Evolutionary conservation across 495 filamentous ascomycete genomes (phyloP), one percentile per base, ranked within the genome.

Genomic region (Usnea hakonensis): DNA sequence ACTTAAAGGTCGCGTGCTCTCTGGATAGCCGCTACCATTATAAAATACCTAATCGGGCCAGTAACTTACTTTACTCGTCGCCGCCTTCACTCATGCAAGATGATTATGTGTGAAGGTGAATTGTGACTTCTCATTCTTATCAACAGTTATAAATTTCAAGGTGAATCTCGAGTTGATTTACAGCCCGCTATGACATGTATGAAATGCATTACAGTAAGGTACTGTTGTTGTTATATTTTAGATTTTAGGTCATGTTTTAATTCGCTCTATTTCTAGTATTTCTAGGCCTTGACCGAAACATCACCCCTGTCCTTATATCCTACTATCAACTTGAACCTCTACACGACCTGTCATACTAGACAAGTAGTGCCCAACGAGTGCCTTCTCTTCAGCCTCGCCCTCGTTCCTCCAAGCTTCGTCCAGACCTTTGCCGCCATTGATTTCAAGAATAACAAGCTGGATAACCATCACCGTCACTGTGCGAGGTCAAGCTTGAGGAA

Each of bases 381-480:
- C 48, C 19, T 19, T 8, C 48, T 32, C 23, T 0, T 0, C 26
- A 52, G 28, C 48, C 26, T 52, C 16, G 28, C 28, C 28, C 9
- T 52, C 28, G 5, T 52, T n/a, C 14, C 28, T 19, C 48, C 48
- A 32, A 19, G 9, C 26, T 5, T 19, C 17, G 33, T 61, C 21
- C 36, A 16, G 19, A 50, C 38, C 37, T 35, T 40, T 11, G 19
- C 55, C 23, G 59, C 38, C 37, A 32, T 52, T 52, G 28, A 19
- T 52, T 2, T 28, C 9, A 53, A 28, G 32, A 21, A 23, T 8
- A 61, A n/a, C 63, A 67, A 58, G 28, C 65, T 67, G 65, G 65
- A 67, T 37, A 46, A 44, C 23, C 52, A 58, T 30, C 58, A 26
- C 30, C 41, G 41, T 19, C 41, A 43, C 38, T 58, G 53, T 23